Percentiles rank a stretch among this genome's conserved stretches.
These are phyloP conservation scores for Protostelium mycophagum DNA, from an alignment of 78 protist species.

Conservation along the genomic window DNA sequence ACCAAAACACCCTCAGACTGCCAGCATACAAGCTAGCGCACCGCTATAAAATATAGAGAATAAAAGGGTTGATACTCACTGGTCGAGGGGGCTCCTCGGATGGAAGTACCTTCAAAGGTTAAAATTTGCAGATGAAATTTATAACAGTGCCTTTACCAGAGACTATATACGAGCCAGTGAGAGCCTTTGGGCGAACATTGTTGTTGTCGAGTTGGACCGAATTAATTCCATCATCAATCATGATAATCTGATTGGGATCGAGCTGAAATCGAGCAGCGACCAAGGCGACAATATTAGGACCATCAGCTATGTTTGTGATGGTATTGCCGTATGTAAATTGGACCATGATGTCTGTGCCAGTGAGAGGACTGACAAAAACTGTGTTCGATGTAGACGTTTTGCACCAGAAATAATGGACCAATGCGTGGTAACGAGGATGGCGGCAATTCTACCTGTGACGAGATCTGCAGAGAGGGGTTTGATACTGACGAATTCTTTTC, in stretches of 20 bases:
- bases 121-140: not conserved
- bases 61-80: not conserved
- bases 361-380: too few species aligned
- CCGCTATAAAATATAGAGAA: not conserved
- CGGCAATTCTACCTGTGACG: too few species aligned
- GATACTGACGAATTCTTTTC: too few species aligned
- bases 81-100: not conserved
- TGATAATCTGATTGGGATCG: not conserved
- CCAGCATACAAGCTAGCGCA: not conserved
- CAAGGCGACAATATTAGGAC: not conserved
- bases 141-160: not conserved
- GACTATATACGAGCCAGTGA: not conserved
- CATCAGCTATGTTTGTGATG: not conserved
- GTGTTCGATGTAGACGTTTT: too few species aligned
- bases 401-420: too few species aligned
- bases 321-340: not conserved
- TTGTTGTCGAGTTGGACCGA: not conserved
- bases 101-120: not conserved
- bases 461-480: too few species aligned
- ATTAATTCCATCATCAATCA: not conserved
- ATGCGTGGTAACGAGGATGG: too few species aligned
- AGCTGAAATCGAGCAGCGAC: not conserved
- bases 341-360: not conserved
- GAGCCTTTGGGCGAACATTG: not conserved
- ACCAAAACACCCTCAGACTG: not conserved